Evolutionary conservation across 495 filamentous ascomycete species (phyloP).

Genomic region (Tetracladium setigerum): DNA sequence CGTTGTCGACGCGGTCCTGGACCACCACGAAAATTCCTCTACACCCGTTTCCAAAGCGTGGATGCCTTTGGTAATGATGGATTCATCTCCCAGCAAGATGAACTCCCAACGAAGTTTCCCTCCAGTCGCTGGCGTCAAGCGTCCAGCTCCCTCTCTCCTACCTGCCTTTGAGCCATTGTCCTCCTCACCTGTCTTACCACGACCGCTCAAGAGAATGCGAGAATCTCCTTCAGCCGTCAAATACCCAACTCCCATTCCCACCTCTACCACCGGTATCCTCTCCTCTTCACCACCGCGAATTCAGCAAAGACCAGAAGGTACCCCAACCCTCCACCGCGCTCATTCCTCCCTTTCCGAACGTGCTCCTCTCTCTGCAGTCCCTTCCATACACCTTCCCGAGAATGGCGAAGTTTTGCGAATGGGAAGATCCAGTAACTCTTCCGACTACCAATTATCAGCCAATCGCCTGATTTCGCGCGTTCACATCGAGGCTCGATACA

Average conservation of each 20-base stretch:
- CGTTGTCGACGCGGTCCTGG: conserved; percentile 17
- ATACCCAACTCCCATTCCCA: conserved; percentile 88
- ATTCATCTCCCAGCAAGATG: conserved; percentile 23
- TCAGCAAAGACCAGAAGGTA: conserved; percentile 29
- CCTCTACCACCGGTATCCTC: conserved; percentile 85
- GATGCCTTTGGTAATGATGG: conserved; percentile 18
- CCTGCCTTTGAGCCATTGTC: conserved; percentile 91
- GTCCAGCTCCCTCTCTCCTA: conserved; percentile 71
- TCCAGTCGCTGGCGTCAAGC: conserved; percentile 59
- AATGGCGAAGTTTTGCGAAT: conserved; percentile 77
- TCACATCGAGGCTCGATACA: conserved; percentile 83
- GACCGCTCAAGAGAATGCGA: conserved; percentile 61
- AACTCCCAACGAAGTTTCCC: conserved; percentile 27
- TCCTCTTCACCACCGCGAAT: conserved; percentile 70
- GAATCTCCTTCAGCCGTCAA: conserved; percentile 36
- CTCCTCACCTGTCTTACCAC: conserved; percentile 76
- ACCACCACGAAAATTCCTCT: conserved; percentile 9
- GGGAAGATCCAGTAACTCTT: conserved; percentile 88
- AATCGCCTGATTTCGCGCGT: conserved; percentile 88
- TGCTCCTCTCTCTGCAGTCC: conserved; percentile 72
- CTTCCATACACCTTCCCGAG: conserved; percentile 69
- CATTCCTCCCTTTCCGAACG: conserved; percentile 74
- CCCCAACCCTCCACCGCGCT: conserved; percentile 45
- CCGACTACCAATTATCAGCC: conserved; percentile 82
- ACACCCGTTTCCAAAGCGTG: conserved; percentile 3